Base-by-base conservation (phyloP, 2,329 filamentous ascomycete genomes). In the Claviceps sorghi region DNA sequence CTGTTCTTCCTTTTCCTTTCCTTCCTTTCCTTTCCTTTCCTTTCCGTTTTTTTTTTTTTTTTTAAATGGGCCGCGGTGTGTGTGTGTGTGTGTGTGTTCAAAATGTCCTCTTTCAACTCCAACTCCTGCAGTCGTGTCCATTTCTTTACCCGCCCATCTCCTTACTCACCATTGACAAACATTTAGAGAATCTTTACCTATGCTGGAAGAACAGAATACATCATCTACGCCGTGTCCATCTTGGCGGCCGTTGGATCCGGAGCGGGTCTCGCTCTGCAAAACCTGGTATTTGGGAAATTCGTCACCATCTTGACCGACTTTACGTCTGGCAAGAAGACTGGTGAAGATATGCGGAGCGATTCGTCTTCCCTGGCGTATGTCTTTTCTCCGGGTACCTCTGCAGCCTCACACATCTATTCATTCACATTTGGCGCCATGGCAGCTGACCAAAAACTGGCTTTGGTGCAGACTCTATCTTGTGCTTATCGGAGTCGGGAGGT, bases 401-500 rank as follows among this genome's bases (percentile, higher is more conserved):
- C 5, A 36, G 4, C 38, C n/a, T 41, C 38, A 41, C 36, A 11
- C 4, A 40, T 40, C 17, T 7, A 8, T 41, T 4, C n/a, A 17
- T 15, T 13, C 13, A 11, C 32, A 34, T 34, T 9, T 4, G 11
- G 3, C 26, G 3, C 26, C 3, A 5, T 6, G 19, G 17, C n/a
- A 72, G 9, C 69, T 75, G 50, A 58, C 34, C 13, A 15, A 17
- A 15, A 36, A 59, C 41, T 6, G 17, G 11, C 44, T 57, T 54
- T 13, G 55, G 60, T 22, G 10, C 58, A 75, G 73, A 0, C 64
- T 82, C 6, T 80, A 75, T 60, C 79, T 81, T 57, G 67, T 81
- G 29, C 81, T 80, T 55, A 66, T 82, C 13, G 79, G 79, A 57
- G 65, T 80, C 49, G 77, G 64, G 0, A 72, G 76, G 45, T 76